Evolutionary conservation across 2,329 filamentous ascomycete genomes (phyloP), one percentile per base, ranked within the genome.

Genomic region (Nemania diffusa): DNA sequence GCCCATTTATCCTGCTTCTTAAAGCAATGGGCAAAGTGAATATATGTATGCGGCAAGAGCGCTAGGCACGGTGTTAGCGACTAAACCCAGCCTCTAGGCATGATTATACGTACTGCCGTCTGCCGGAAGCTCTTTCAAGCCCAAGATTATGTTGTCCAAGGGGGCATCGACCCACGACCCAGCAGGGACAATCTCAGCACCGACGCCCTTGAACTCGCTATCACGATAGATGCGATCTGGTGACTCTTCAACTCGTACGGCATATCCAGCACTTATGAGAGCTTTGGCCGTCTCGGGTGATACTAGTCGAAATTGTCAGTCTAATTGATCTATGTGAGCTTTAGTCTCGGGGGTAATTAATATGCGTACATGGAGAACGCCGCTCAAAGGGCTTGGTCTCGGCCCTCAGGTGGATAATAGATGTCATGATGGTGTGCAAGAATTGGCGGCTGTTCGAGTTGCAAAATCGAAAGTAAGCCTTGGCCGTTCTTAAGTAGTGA

Each of bases 371-470:
- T 26, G 62, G 62, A 52, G 62, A 64, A 55, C 62, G 56, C 26
- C 62, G 55, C 62, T 64, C 62, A 37, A 64, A 59, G 22, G 62
- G 62, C 55, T 64, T 59, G 17, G 62, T 59, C 55, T 64, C 62
- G 26, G 62, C 62, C 55, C 62, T 59, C 20, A 64, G 48, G 42
- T 64, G 56, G 22, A 64, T 59, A 27, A 64, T 17, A n/a, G 55
- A 15, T 27, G 55, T 6, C 62, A 64, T 64, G n/a, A 24, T 46
- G 57, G 29, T 20, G n/a, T 51, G 44, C 29, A 60, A 60, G 20
- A 60, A 51, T 60, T 51, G 57, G 44, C 44, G 55, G 40, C 26
- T 57, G 26, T 48, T 46, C 40, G 26, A 48, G 8, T 57, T 57
- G 44, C 44, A 51, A 26, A 60, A 51, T 51, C 24, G 46, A 50